A percentile compares a stretch with the other conserved stretches of the same genome.
These are phyloP conservation scores for Rosa multiflora DNA, from an alignment of 306 rosid genomes.

Conservation along the genomic window DNA sequence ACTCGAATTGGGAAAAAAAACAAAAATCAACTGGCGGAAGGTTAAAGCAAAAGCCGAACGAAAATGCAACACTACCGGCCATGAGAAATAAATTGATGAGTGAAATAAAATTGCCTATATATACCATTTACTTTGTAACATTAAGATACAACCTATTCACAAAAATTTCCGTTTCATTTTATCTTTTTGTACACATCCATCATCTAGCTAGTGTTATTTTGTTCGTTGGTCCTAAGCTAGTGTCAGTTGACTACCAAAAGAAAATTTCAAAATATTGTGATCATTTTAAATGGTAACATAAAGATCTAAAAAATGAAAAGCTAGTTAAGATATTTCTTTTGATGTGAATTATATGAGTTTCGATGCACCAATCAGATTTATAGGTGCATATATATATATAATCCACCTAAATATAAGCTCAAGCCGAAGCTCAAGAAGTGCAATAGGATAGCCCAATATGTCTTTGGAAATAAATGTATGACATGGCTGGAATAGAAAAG, in stretches of 20 bases:
- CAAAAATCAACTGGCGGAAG: not conserved
- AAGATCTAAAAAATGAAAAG: too few species aligned
- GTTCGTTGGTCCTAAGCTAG: too few species aligned
- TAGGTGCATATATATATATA: too few species aligned
- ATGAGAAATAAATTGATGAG: not conserved
- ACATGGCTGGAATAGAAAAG: not conserved
- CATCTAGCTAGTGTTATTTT: not conserved
- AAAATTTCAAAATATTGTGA: too few species aligned
- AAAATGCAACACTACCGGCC: not conserved
- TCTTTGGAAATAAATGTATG: not conserved
- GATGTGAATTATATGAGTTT: not conserved
- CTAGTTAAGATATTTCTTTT: too few species aligned
- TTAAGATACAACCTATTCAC: not conserved
- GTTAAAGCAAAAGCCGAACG: not conserved
- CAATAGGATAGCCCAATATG: not conserved
- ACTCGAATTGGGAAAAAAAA: not conserved
- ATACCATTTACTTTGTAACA: not conserved
- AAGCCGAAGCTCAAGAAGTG: fast-evolving
- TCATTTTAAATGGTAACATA: too few species aligned
- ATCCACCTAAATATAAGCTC: not conserved
- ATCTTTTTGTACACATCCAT: not conserved
- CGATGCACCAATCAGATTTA: too few species aligned
- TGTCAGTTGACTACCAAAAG: too few species aligned
- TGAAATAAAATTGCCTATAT: not conserved
- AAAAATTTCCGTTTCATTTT: not conserved